A percentile compares a stretch with the other conserved stretches of the same genome.
Conservation (phyloP, 108 stramenopile genomes). For the Cylindrotheca closterium region DNA sequence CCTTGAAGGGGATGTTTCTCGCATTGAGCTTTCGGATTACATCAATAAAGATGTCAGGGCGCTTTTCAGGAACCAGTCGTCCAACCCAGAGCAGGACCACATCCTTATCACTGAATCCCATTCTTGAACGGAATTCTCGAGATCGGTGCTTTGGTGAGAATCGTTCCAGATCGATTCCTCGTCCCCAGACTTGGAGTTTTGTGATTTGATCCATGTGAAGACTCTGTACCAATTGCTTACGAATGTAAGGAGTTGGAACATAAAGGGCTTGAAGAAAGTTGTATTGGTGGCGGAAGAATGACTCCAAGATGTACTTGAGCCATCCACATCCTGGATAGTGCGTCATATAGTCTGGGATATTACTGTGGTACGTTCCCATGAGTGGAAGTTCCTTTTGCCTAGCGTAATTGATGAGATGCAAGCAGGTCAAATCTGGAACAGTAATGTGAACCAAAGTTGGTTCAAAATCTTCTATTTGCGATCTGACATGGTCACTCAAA, state of each 20-base stretch:
- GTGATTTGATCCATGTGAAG: conserved; percentile 45
- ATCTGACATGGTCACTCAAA: conserved; percentile 20
- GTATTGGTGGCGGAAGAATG: conserved; percentile 56
- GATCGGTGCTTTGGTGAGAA: conserved; percentile 59
- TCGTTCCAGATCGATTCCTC: conserved; percentile 64
- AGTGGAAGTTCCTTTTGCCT: conserved; percentile 42
- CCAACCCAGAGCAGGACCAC: conserved; percentile 66
- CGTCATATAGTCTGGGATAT: conserved; percentile 68
- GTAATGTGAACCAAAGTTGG: conserved; percentile 61
- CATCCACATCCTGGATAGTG: conserved; percentile 48
- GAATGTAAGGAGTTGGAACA: conserved; percentile 68
- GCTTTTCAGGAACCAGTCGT: conserved; percentile 75
- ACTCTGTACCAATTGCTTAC: conserved; percentile 32
- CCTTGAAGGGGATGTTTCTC: conserved; percentile 35
- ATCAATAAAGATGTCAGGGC: conserved; percentile 56
- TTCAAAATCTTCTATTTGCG: conserved; percentile 44
- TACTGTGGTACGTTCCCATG: conserved; percentile 72
- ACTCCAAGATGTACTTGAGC: conserved; percentile 45
- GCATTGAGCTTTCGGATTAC: conserved; percentile 38
- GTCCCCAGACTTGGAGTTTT: conserved; percentile 67
- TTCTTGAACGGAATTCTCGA: conserved; percentile 35
- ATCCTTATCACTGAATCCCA: conserved; percentile 57
- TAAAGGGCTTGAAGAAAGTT: conserved; percentile 56
- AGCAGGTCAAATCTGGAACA: conserved; percentile 46
- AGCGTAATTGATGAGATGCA: conserved; percentile 55